These are phyloP conservation scores for Cephalotrichum gorgonifer DNA, from an alignment of 2,329 filamentous ascomycete species.

Conservation along the genomic window DNA sequence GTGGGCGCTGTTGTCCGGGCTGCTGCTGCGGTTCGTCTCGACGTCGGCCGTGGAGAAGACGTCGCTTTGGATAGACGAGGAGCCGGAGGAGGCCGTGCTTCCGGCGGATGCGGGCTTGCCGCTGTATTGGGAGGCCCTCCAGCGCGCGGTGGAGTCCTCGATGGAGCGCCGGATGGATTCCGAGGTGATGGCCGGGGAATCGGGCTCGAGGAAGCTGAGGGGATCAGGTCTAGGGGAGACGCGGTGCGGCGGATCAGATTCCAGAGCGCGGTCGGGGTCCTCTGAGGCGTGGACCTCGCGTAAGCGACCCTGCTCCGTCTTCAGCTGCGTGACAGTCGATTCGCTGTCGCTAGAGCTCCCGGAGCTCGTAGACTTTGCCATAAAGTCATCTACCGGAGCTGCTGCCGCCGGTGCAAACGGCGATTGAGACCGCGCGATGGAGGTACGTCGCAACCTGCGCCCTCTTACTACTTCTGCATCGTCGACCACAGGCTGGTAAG, in stretches of 20 bases:
- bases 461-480: background rate
- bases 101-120: conserved; percentile 17
- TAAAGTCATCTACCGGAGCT: conserved; percentile 14
- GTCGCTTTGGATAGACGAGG: conserved; percentile 42
- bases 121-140: conserved; percentile 13
- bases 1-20: conserved; percentile 28
- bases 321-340: conserved; percentile 27
- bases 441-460: background rate
- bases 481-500: background rate
- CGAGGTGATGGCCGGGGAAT: conserved; percentile 36
- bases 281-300: background rate
- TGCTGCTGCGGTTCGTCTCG: conserved; percentile 34
- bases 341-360: conserved; percentile 28
- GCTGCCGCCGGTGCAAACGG: conserved; percentile 3
- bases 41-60: conserved; percentile 23
- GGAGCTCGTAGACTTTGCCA: conserved; percentile 20
- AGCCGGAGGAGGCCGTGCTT: conserved; percentile 31
- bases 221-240: conserved; percentile 16
- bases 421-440: background rate
- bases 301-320: conserved; percentile 8
- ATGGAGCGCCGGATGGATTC: conserved; percentile 22
- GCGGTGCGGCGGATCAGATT: background rate
- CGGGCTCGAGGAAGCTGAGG: conserved; percentile 47
- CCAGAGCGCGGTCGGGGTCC: too few species aligned
- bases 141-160: conserved; percentile 16